These are phyloP conservation scores for Rhizomucor pusillus DNA, from an alignment of 371 early-diverging fungal species.

Conservation along the genomic window DNA sequence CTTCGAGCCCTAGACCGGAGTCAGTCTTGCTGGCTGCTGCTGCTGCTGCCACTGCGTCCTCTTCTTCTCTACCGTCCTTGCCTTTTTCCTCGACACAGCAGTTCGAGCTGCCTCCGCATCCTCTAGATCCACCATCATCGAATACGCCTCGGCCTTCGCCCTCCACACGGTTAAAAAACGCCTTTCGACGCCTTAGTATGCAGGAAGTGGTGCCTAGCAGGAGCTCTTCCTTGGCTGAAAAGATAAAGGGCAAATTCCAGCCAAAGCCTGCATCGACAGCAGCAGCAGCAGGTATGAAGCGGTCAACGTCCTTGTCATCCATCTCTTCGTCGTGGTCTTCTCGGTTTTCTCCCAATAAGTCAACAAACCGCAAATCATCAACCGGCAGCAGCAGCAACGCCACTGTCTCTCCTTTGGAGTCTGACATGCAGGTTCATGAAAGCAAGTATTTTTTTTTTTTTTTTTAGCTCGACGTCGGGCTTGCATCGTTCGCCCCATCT, in stretches of 20 bases:
- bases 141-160: too few species aligned
- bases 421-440: not conserved
- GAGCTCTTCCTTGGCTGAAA: conserved; percentile 14
- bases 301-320: conserved; percentile 11
- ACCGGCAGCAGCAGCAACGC: not conserved
- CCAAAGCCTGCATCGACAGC: conserved; percentile 1
- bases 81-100: conserved; percentile 8
- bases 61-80: not conserved
- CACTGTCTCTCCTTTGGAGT: too few species aligned
- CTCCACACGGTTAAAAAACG: not conserved
- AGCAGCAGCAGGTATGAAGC: not conserved
- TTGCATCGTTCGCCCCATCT: too few species aligned
- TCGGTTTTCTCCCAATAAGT: not conserved
- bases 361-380: not conserved
- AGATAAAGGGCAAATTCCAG: conserved; percentile 17
- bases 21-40: not conserved
- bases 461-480: too few species aligned
- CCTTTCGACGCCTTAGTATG: conserved; percentile 4
- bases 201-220: conserved; percentile 4
- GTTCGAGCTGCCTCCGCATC: too few species aligned
- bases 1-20: too few species aligned
- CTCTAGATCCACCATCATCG: too few species aligned
- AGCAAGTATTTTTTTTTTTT: too few species aligned
- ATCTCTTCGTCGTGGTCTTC: conserved; percentile 6
- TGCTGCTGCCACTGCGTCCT: conserved; percentile 3